Evolutionary conservation across 441 rosid species (phyloP), one percentile per base, ranked within the genome.

Genomic region (Erysimum cheiri): DNA sequence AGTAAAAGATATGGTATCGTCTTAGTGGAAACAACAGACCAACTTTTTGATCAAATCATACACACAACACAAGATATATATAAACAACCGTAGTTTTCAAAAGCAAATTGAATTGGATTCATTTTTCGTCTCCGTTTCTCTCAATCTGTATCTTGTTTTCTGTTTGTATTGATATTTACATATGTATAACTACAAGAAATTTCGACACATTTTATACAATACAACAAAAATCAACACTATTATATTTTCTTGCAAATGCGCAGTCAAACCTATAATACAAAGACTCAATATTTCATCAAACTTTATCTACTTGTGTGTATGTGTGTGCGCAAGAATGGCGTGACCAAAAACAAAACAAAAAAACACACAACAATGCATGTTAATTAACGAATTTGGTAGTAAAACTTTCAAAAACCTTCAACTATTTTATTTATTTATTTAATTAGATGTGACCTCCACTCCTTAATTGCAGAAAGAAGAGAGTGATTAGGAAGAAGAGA

Each of bases 401-500:
- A 33, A 13, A 8, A 48, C 15, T 3, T 7, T 37, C 0, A 44
- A 6, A 43, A 35, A 58, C 9, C 28, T 41, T 58, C 1, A 71
- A 35, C 40, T 5, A 5, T 5, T 35, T 1, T n/a, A n/a, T n/a
- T n/a, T n/a, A 6, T 29, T 60, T 50, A 64, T 36, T 52, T 41
- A 22, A 57, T 35, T 52, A 41, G n/a, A 26, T 70, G 58, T 35
- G 79, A 76, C 58, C 64, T 88, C 98, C 97, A 90, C 71, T 85
- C 90, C 70, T 65, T 55, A 36, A 94, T 88, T 2, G 97, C 98
- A 29, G 87, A 84, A 35, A 87, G 81, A 59, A 94, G 87, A 0
- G 91, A 74, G 64, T 88, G 88, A 75, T 90, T 94, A 56, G 98
- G 91, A 49, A 90, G 60, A 52, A 94, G 86, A 67, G 84, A 75